Percentiles rank a stretch among this genome's conserved stretches.
phyloP scores from a whole-genome alignment of 805 yeast genomes.

The Cyberlindnera amylophila region DNA sequence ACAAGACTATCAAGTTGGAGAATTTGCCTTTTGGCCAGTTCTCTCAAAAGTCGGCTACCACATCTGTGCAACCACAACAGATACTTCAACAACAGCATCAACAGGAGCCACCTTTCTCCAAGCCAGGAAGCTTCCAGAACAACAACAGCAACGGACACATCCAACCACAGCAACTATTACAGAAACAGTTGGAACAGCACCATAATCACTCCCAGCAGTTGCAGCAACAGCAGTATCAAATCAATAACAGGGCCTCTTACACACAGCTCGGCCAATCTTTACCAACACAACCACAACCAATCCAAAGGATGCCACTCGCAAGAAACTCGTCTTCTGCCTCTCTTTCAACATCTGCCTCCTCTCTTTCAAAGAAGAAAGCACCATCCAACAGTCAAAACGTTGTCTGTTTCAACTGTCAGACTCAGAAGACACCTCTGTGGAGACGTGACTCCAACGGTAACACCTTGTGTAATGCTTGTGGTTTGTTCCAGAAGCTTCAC shows the following conservation, averaged over 20 bases:
- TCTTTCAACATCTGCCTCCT: constrained; percentile 20
- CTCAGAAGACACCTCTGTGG: constrained; percentile 92
- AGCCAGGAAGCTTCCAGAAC: neutral
- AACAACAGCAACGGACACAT: constrained; percentile 1
- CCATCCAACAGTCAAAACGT: constrained; percentile 24
- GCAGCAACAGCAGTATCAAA: constrained; percentile 2
- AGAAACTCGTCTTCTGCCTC: constrained; percentile 15
- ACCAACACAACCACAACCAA: constrained; percentile 11
- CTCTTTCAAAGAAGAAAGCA: constrained; percentile 23
- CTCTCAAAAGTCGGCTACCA: constrained; percentile 5
- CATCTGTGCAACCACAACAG: constrained; percentile 16
- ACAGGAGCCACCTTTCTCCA: constrained; percentile 5
- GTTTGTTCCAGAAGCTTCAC: constrained; percentile 82
- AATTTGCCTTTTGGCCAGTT: constrained; percentile 9
- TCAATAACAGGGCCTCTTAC: constrained; percentile 1
- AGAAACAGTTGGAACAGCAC: constrained; percentile 14
- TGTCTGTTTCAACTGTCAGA: constrained; percentile 81
- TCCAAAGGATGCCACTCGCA: constrained; percentile 5
- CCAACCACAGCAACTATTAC: constrained; percentile 18
- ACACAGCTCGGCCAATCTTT: constrained; percentile 11
- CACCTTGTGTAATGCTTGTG: constrained; percentile 94
- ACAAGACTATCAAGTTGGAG: constrained; percentile 17
- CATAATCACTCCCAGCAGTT: constrained; percentile 2
- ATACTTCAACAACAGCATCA: constrained; percentile 12
- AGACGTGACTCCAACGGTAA: constrained; percentile 85